Conservation (phyloP, 805 yeast genomes). For the Cyberlindnera saturnus region DNA sequence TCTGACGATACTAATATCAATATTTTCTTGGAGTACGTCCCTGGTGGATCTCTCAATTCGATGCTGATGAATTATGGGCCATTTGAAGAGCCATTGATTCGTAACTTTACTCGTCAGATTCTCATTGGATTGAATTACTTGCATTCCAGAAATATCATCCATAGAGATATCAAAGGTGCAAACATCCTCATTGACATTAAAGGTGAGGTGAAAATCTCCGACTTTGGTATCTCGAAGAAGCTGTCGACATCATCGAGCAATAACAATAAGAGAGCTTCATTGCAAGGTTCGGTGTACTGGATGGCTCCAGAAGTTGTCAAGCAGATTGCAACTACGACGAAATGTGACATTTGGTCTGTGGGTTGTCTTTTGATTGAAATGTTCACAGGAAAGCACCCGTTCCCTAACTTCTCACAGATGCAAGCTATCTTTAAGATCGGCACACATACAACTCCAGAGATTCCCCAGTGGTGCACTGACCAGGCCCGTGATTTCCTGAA, state of each 20-base stretch:
- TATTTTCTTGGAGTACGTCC: conserved; percentile 74
- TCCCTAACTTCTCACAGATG: conserved; percentile 91
- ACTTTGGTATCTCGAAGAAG: conserved; percentile 76
- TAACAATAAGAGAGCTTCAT: conserved; percentile 57
- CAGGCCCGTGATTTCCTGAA: conserved; percentile 62
- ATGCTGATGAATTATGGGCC: conserved; percentile 72
- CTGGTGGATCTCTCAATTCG: conserved; percentile 67
- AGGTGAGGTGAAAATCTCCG: conserved; percentile 79
- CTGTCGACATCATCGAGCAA: conserved; percentile 42
- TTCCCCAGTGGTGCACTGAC: conserved; percentile 67
- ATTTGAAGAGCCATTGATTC: conserved; percentile 68
- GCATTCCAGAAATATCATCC: conserved; percentile 72
- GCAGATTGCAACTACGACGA: conserved; percentile 83
- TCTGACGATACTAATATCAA: conserved; percentile 66
- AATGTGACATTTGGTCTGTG: conserved; percentile 96
- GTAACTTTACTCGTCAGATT: conserved; percentile 70
- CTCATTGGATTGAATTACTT: conserved; percentile 68
- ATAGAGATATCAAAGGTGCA: conserved; percentile 86
- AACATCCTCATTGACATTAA: conserved; percentile 75
- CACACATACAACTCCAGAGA: conserved; percentile 70
- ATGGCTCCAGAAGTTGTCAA: conserved; percentile 99
- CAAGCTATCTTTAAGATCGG: conserved; percentile 96
- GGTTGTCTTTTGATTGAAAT: conserved; percentile 93
- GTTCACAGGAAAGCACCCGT: conserved; percentile 95
- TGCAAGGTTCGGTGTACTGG: conserved; percentile 96